These are phyloP conservation scores for Pharnaceum exiguum DNA, from an alignment of 148 eudicot genomes.

Conservation along the genomic window DNA sequence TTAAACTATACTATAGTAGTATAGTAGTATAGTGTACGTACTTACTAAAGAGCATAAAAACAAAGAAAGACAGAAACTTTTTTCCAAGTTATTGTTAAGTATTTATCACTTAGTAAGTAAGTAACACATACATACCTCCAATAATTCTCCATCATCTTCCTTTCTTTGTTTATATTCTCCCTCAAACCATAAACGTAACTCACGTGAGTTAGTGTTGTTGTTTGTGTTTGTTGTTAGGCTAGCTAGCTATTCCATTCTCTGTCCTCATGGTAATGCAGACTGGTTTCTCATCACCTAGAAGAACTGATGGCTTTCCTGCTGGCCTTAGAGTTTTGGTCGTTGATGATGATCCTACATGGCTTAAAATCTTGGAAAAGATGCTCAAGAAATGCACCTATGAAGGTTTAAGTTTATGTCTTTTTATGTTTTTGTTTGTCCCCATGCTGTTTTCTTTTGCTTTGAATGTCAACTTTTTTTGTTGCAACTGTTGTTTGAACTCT, in stretches of 20 bases:
- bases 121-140: not conserved
- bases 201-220: slow-evolving; percentile 1
- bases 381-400: slow-evolving; percentile 93
- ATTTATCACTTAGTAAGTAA: not conserved
- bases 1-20: too few relatives aligned
- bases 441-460: not conserved
- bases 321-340: slow-evolving; percentile 91
- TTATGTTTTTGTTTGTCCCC: not conserved
- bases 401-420: slow-evolving; percentile 35
- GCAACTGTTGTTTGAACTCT: slow-evolving; percentile 3
- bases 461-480: not conserved
- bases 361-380: slow-evolving; percentile 90
- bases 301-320: slow-evolving; percentile 63
- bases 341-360: slow-evolving; percentile 92
- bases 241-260: not conserved
- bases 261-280: slow-evolving; percentile 35
- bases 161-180: slow-evolving; percentile 9
- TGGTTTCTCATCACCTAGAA: slow-evolving; percentile 64
- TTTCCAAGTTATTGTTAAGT: not conserved
- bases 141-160: slow-evolving; percentile 11
- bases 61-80: not conserved
- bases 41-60: not conserved
- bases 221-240: not conserved
- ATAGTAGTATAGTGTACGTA: too few relatives aligned
- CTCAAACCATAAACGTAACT: slow-evolving; percentile 1